Evolutionary conservation across 2,329 filamentous ascomycete species (phyloP).

Genomic region (Colletotrichum sansevieriae): DNA sequence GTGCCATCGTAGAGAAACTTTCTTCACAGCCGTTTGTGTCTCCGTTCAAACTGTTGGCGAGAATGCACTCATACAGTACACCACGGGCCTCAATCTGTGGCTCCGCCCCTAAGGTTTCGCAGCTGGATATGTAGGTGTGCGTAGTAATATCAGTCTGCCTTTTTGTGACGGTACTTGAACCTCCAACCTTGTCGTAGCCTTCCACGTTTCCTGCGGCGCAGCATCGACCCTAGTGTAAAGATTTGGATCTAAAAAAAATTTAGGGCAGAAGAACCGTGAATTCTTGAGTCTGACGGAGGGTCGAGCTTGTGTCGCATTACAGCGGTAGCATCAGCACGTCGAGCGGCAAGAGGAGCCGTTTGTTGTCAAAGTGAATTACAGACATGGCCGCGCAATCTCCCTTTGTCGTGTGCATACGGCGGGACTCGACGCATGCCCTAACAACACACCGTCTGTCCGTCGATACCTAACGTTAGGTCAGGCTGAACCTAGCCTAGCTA

Average conservation of each 20-base stretch:
- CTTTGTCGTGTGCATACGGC: neutral
- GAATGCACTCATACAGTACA: neutral
- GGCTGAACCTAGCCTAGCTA: conserved; percentile 1
- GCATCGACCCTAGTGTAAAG: neutral
- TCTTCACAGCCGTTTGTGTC: conserved; percentile 7
- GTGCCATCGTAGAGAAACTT: conserved; percentile 29
- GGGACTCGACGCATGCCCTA: neutral
- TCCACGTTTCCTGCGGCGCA: too few species aligned
- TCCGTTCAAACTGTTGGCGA: neutral
- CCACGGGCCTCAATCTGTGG: neutral
- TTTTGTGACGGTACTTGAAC: too few species aligned
- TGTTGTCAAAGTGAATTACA: neutral
- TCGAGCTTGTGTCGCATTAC: neutral
- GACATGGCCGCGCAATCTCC: neutral
- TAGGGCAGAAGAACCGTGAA: neutral
- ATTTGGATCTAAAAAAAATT: neutral
- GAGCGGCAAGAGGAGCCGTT: neutral
- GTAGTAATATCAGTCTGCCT: too few species aligned
- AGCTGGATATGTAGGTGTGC: too few species aligned
- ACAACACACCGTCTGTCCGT: neutral
- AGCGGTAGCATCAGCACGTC: neutral
- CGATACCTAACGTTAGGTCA: neutral
- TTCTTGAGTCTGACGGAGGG: neutral
- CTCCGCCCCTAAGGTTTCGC: too few species aligned
- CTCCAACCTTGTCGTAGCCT: too few species aligned